These are phyloP conservation scores for Metschnikowia gelsemii DNA, from an alignment of 805 yeast species.

Conservation along the genomic window DNA sequence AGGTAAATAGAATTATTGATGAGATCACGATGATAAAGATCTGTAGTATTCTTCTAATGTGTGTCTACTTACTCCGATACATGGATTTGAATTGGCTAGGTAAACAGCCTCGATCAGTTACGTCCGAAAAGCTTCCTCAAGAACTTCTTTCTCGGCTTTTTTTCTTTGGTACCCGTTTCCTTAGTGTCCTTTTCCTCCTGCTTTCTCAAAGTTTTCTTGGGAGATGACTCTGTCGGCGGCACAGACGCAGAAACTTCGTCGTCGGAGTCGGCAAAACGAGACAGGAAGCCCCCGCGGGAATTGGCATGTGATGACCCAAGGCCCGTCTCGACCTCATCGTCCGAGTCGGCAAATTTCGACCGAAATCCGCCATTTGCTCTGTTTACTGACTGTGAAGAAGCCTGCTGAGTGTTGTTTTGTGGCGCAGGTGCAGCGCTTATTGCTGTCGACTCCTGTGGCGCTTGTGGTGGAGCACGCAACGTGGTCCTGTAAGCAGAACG, in stretches of 20 bases:
- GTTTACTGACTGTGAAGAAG: too few species aligned
- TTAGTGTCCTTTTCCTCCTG: conserved; percentile 8
- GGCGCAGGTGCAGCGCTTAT: background rate
- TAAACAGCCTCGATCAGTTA: conserved; percentile 4
- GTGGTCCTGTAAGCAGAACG: conserved; percentile 11
- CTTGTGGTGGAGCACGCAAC: conserved; percentile 9
- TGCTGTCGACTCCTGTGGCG: background rate
- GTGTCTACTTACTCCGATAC: too few species aligned
- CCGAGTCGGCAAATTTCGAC: conserved; percentile 64
- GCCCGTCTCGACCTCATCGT: conserved; percentile 44
- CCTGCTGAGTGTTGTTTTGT: too few species aligned
- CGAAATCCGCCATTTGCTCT: conserved; percentile 29
- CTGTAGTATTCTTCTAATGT: too few species aligned
- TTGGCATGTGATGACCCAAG: conserved; percentile 9
- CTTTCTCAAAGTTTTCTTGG: conserved; percentile 16
- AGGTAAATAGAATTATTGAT: too few species aligned
- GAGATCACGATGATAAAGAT: background rate
- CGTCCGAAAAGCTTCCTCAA: conserved; percentile 43
- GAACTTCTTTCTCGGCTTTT: conserved; percentile 30
- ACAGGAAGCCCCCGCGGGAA: conserved; percentile 24
- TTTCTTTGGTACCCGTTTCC: conserved; percentile 24
- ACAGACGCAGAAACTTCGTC: conserved; percentile 21
- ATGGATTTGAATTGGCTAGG: too few species aligned
- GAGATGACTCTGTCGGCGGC: conserved; percentile 9
- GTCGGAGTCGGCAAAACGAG: conserved; percentile 32